These are phyloP conservation scores for Colletotrichum orchidophilum DNA, from an alignment of 2,329 filamentous ascomycete species.

Conservation along the genomic window DNA sequence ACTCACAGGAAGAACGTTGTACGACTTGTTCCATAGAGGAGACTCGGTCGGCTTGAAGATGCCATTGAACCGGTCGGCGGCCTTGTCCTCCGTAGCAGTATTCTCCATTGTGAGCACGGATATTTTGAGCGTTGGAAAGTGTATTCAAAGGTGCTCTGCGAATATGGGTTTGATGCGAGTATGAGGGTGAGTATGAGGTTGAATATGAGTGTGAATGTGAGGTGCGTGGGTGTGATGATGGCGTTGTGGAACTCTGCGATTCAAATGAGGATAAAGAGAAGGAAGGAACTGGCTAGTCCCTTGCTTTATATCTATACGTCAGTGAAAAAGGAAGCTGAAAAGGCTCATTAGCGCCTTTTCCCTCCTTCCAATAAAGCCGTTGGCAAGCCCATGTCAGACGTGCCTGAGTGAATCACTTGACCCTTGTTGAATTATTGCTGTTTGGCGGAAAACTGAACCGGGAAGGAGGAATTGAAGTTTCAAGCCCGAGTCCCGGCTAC, in stretches of 20 bases:
- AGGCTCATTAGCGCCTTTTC: neutral
- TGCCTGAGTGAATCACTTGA: neutral
- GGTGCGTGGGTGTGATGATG: too few relatives aligned
- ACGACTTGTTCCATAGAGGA: neutral
- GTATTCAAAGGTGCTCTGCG: neutral
- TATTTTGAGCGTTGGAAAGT: neutral
- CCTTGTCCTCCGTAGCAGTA: neutral
- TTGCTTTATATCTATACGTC: neutral
- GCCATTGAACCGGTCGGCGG: neutral
- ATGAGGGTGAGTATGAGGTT: neutral
- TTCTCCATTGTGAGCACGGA: neutral
- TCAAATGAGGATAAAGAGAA: neutral
- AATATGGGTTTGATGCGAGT: neutral
- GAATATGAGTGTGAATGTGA: neutral
- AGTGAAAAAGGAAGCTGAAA: neutral
- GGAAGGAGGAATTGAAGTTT: neutral
- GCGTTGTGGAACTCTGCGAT: neutral
- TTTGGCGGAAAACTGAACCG: too few relatives aligned
- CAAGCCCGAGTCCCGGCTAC: neutral
- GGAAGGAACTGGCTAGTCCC: neutral
- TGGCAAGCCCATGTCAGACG: neutral
- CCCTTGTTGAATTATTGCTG: neutral
- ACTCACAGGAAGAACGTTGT: neutral
- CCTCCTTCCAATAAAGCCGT: neutral
- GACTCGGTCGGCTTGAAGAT: slow-evolving; percentile 10